A percentile compares a stretch with the other conserved stretches of the same genome.
Evolutionary conservation across 208 protist genomes (phyloP).

Genomic region (Wallacemonas collosoma): DNA sequence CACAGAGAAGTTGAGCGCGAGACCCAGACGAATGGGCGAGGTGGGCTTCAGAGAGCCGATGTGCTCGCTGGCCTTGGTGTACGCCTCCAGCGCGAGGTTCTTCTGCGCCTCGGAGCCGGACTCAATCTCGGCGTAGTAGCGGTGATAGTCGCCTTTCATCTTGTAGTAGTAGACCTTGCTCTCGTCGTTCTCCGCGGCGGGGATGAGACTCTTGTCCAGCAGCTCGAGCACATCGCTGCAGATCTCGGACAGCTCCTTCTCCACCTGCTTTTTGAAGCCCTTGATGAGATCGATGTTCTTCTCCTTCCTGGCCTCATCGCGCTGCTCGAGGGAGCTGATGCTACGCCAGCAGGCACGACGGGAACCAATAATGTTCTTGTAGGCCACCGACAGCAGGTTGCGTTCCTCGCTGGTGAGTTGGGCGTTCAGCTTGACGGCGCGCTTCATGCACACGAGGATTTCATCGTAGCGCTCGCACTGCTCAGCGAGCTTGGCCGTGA

Average conservation of each 20-base stretch:
- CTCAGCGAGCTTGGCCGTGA: constrained; percentile 97
- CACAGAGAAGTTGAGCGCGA: constrained; percentile 99
- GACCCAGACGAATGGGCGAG: constrained; percentile 98
- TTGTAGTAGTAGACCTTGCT: constrained; percentile 95
- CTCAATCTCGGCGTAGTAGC: constrained; percentile 97
- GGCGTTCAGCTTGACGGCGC: constrained; percentile 93
- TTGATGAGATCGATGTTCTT: constrained; percentile 93
- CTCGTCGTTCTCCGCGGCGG: constrained; percentile 78
- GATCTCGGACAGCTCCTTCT: constrained; percentile 97
- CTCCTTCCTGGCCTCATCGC: constrained; percentile 92
- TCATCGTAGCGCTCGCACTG: constrained; percentile 99
- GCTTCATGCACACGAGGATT: constrained; percentile 99
- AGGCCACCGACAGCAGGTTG: constrained; percentile 99
- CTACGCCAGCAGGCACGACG: constrained; percentile 99
- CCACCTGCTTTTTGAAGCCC: constrained; percentile 96
- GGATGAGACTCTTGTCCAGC: constrained; percentile 96
- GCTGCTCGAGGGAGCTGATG: constrained; percentile 97
- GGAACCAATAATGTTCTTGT: constrained; percentile 99
- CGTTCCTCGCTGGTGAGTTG: constrained; percentile 99
- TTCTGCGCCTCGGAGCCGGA: constrained; percentile 81
- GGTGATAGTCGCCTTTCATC: constrained; percentile 96
- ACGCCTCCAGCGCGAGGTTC: constrained; percentile 90
- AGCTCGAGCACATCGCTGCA: constrained; percentile 97
- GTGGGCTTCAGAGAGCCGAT: constrained; percentile 86
- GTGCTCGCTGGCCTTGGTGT: constrained; percentile 87